Percentiles rank a stretch among this genome's conserved stretches.
These are phyloP conservation scores for Colletotrichum destructivum DNA, from an alignment of 2,329 filamentous ascomycete genomes.

Conservation along the genomic window DNA sequence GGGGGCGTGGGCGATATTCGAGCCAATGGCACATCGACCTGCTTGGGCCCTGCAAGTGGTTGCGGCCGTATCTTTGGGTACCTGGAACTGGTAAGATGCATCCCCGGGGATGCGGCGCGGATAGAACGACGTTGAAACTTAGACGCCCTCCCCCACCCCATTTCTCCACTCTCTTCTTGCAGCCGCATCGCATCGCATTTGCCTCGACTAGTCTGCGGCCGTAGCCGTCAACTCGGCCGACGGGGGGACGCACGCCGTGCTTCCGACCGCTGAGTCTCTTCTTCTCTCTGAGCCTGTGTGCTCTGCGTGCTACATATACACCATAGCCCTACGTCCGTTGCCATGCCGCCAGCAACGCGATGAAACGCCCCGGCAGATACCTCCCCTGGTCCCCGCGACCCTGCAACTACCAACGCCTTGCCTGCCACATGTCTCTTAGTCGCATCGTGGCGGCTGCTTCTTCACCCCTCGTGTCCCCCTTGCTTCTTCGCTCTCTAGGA, in stretches of 20 bases:
- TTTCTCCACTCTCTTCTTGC: constrained; percentile 19
- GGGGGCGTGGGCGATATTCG: constrained; percentile 31
- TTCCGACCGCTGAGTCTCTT: constrained; percentile 28
- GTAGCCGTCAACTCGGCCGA: constrained; percentile 28
- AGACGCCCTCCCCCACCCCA: constrained; percentile 33
- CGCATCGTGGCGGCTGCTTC: constrained; percentile 36
- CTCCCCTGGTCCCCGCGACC: constrained; percentile 21
- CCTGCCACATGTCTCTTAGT: constrained; percentile 31
- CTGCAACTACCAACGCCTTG: constrained; percentile 29
- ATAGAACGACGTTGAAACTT: constrained; percentile 38
- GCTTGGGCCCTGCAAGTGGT: constrained; percentile 28
- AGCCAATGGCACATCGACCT: constrained; percentile 23
- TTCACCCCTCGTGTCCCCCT: constrained; percentile 38
- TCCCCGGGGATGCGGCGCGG: constrained; percentile 16
- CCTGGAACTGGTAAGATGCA: constrained; percentile 31
- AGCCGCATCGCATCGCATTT: constrained; percentile 18
- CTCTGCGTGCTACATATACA: constrained; percentile 32
- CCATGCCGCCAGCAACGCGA: constrained; percentile 7
- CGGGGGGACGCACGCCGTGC: constrained; percentile 35
- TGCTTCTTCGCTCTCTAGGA: constrained; percentile 8
- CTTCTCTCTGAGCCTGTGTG: not conserved
- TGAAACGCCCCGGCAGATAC: constrained; percentile 31
- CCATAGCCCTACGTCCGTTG: constrained; percentile 29
- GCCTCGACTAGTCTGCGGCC: constrained; percentile 38
- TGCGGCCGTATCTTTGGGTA: constrained; percentile 39